Evolutionary conservation across 2,329 filamentous ascomycete genomes (phyloP), one percentile per base, ranked within the genome.

Genomic region (Bipolaris victoriae): DNA sequence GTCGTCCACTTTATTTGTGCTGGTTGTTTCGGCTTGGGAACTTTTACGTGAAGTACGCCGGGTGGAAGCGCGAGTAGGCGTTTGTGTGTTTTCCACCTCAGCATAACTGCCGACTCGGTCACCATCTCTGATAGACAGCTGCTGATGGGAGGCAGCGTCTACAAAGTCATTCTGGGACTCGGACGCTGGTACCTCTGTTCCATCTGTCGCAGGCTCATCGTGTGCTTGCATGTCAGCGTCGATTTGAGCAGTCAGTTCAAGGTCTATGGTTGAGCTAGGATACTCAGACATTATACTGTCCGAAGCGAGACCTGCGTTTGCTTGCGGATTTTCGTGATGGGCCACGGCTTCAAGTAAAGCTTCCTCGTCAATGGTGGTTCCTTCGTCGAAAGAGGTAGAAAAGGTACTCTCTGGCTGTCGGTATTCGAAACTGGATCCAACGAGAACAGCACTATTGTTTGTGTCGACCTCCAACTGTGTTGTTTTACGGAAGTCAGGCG

Each of bases 161-260:
- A 70, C 66, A 44, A 67, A 66, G 0, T 63, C 50, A 20, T 61
- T 62, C 29, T 68, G 63, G 4, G 66, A 71, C 15, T 63, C 58
- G n/a, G 60, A 49, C n/a, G 49, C 52, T 20, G 37, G 52, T 6
- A 62, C 59, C 3, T 51, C 49, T 13, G 52, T 46, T 13, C 39
- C 44, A 24, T 60, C 11, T 3, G 29, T 39, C 48, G 54, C 52
- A 9, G 55, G 49, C 2, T 61, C 50, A 11, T 57, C 47, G 3
- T 67, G 63, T n/a, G 62, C 63, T 24, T 71, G 63, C 47, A 76
- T 69, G 9, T 76, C 74, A 6, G 72, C 70, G 54, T 75, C 66
- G 16, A 77, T 63, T 37, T 77, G 74, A 3, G 73, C 73, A 35
- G 63, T 74, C 18, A 77, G 63, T 44, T 76, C 65, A 15, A 73